Percentiles rank a stretch among this genome's conserved stretches.
Conservation (phyloP, 1,284 basidiomycete species). For the Boletellus deceptivus region DNA sequence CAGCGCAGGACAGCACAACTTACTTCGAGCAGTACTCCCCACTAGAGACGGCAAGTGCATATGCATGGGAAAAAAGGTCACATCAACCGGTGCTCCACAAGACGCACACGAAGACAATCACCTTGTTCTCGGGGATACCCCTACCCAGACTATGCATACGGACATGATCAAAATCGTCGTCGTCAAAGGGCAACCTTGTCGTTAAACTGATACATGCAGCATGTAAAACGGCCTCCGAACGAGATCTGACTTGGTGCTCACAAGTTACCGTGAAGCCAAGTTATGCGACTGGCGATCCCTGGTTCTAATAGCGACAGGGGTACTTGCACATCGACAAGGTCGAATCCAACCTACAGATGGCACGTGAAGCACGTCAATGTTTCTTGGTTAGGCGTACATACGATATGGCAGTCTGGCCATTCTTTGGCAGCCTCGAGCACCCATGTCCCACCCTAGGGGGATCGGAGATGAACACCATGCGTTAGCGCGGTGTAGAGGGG, state of each 20-base stretch:
- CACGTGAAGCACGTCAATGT: constrained; percentile 6
- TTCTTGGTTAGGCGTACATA: constrained; percentile 36
- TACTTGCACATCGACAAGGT: constrained; percentile 69
- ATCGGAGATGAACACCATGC: neutral
- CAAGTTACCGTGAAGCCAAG: constrained; percentile 77
- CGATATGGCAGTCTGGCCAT: constrained; percentile 67
- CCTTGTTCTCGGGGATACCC: constrained; percentile 74
- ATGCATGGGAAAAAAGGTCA: neutral
- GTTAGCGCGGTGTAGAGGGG: neutral
- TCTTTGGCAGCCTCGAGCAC: constrained; percentile 67
- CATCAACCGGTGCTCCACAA: constrained; percentile 8
- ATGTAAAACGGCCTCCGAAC: constrained; percentile 8
- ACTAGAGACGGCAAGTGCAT: constrained; percentile 39
- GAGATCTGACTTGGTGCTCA: constrained; percentile 34
- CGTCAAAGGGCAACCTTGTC: constrained; percentile 71
- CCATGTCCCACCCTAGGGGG: constrained; percentile 64
- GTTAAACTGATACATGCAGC: constrained; percentile 48
- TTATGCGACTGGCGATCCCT: constrained; percentile 52
- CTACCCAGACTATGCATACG: constrained; percentile 62
- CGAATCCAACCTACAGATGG: constrained; percentile 61
- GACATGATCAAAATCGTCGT: constrained; percentile 77
- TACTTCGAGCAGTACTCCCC: constrained; percentile 68
- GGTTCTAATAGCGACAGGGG: constrained; percentile 49
- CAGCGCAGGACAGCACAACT: constrained; percentile 15
- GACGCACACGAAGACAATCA: constrained; percentile 19